Evolutionary conservation across 2,329 filamentous ascomycete species (phyloP).

Genomic region (Pochonia chlamydosporia): DNA sequence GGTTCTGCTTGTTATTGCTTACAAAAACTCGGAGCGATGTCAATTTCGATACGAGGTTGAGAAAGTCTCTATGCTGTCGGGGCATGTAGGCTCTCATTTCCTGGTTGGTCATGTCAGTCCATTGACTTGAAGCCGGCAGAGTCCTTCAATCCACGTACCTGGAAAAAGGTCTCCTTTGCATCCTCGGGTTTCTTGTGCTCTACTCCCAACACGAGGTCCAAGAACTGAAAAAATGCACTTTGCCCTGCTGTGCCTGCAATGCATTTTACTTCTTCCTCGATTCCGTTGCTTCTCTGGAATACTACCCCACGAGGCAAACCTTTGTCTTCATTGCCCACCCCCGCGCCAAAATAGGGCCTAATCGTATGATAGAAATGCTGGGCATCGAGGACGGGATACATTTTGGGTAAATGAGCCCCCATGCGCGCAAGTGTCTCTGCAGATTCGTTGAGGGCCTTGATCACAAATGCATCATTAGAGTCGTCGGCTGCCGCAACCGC

Average conservation of each 20-base stretch:
- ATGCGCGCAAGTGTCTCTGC: conserved; percentile 8
- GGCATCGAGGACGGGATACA: conserved; percentile 11
- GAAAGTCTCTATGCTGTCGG: conserved; percentile 12
- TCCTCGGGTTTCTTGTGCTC: conserved; percentile 6
- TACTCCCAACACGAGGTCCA: conserved; percentile 12
- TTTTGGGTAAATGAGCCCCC: conserved; percentile 10
- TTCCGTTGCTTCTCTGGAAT: conserved; percentile 12
- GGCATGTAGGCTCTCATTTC: conserved; percentile 14
- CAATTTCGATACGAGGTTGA: conserved; percentile 5
- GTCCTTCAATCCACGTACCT: conserved; percentile 4
- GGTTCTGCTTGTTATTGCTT: conserved; percentile 1
- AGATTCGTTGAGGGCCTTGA: conserved; percentile 2
- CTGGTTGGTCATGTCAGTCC: background rate
- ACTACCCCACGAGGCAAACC: conserved; percentile 11
- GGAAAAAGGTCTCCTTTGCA: conserved; percentile 7
- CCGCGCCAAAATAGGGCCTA: conserved; percentile 8
- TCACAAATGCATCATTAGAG: conserved; percentile 3
- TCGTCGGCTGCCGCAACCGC: conserved; percentile 5
- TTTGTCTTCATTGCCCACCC: conserved; percentile 12
- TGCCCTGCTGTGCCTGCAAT: conserved; percentile 15
- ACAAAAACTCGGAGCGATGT: conserved; percentile 12
- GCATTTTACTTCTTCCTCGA: conserved; percentile 7
- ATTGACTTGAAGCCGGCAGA: background rate
- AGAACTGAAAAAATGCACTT: conserved; percentile 15
- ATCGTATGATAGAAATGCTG: conserved; percentile 12